These are phyloP conservation scores for Paracorniculantispora psalliotae DNA, from an alignment of 2,329 filamentous ascomycete genomes.

Conservation along the genomic window DNA sequence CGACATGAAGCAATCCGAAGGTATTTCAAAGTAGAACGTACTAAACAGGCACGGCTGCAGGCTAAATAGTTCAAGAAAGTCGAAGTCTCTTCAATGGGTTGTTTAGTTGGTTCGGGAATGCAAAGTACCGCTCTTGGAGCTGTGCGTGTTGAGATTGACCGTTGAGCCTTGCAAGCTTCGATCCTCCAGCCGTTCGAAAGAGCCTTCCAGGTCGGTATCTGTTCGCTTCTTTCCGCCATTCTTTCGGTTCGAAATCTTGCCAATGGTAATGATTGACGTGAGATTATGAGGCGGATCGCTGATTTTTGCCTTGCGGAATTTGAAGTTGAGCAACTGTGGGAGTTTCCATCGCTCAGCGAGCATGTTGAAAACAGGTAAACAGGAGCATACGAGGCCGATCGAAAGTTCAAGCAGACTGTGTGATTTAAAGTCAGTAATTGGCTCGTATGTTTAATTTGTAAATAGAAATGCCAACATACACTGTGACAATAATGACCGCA, in stretches of 20 bases:
- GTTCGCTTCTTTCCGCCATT: neutral
- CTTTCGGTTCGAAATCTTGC: neutral
- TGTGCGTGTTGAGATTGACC: neutral
- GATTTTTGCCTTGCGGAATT: neutral
- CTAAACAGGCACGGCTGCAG: too few species aligned
- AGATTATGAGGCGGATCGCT: neutral
- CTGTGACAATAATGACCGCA: conserved; percentile 14
- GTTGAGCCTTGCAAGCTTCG: conserved; percentile 1
- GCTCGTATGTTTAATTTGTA: neutral
- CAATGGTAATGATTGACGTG: neutral
- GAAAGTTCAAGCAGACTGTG: conserved; percentile 17
- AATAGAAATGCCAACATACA: neutral
- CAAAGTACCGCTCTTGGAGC: neutral
- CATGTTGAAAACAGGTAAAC: conserved; percentile 17
- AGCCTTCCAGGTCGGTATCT: neutral
- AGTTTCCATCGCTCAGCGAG: conserved; percentile 13
- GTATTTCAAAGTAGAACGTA: neutral
- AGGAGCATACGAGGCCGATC: conserved; percentile 18
- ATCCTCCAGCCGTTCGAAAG: conserved; percentile 1
- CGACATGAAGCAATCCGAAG: neutral
- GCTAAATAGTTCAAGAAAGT: neutral
- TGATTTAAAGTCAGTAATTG: neutral
- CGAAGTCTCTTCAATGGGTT: neutral
- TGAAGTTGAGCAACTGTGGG: neutral
- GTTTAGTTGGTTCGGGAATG: neutral